Conservation (phyloP, 228 moss, liverwort and hornwort genomes). For the Sphagnum fallax region DNA sequence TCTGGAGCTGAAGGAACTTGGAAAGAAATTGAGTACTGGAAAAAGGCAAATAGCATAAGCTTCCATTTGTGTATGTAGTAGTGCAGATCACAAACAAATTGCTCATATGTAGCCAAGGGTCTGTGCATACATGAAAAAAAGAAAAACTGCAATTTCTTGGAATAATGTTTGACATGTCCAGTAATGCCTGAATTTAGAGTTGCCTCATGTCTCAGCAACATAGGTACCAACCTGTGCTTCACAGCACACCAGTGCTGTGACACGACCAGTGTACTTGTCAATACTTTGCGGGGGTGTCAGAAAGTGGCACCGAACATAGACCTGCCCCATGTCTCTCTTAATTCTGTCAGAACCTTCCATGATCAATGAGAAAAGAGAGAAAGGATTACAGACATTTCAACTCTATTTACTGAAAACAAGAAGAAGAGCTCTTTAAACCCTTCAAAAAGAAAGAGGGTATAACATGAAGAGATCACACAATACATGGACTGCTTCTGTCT, state of each 20-base stretch:
- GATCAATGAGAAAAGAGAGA: background rate
- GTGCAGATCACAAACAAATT: background rate
- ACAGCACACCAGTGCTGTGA: constrained; percentile 89
- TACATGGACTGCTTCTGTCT: no score
- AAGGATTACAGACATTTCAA: background rate
- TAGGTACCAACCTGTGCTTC: constrained; percentile 76
- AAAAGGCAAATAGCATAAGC: no score
- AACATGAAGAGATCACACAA: no score
- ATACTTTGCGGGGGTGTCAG: constrained; percentile 86
- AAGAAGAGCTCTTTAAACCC: background rate
- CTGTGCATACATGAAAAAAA: no score
- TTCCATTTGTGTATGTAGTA: background rate
- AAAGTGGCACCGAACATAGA: constrained; percentile 88
- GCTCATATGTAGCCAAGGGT: no score
- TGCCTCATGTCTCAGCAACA: no score
- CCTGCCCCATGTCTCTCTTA: constrained; percentile 25
- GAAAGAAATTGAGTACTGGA: no score
- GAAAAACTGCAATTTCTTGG: no score
- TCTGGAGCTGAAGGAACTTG: no score
- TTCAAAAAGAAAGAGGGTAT: background rate
- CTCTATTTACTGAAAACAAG: no score
- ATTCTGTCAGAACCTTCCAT: background rate
- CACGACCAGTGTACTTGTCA: constrained; percentile 75
- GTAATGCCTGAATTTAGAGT: no score
- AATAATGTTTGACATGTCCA: no score